Evolutionary conservation across 257 asterid genomes (phyloP).

Genomic region (Haberlea rhodopensis): DNA sequence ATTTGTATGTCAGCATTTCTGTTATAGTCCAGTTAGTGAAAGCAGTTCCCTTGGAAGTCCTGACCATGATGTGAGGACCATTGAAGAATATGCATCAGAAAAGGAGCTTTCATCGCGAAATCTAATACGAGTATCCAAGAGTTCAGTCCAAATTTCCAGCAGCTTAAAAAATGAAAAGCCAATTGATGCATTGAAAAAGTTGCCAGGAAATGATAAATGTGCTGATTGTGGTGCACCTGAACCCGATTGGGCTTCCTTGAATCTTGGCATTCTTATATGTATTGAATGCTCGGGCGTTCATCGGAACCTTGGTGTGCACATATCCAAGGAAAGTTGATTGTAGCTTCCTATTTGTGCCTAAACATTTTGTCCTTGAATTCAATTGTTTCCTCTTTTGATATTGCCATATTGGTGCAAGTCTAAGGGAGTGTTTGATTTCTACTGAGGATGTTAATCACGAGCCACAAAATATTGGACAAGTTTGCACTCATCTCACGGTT

Average conservation of each 20-base stretch:
- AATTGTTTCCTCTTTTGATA: neutral
- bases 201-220: conserved; percentile 90
- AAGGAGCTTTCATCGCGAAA: conserved; percentile 47
- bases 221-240: conserved; percentile 94
- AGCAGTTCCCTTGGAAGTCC: conserved; percentile 50
- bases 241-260: conserved; percentile 97
- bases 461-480: neutral
- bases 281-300: conserved; percentile 92
- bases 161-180: conserved; percentile 54
- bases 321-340: conserved; percentile 75
- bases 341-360: conserved; percentile 18
- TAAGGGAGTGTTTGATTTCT: neutral
- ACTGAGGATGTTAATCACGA: neutral
- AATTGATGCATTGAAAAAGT: conserved; percentile 55
- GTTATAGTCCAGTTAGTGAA: conserved; percentile 57
- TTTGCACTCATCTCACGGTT: neutral
- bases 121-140: conserved; percentile 59
- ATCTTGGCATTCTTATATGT: conserved; percentile 81
- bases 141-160: conserved; percentile 44
- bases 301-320: conserved; percentile 92
- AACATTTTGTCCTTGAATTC: conserved; percentile 3
- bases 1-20: conserved; percentile 43
- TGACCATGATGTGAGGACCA: conserved; percentile 42
- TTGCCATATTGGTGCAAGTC: neutral
- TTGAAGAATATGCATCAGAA: conserved; percentile 42